Percentiles rank a stretch among this genome's conserved stretches.
phyloP scores from a whole-genome alignment of 345 rosid genomes.

The Moricandia moricandioides region DNA sequence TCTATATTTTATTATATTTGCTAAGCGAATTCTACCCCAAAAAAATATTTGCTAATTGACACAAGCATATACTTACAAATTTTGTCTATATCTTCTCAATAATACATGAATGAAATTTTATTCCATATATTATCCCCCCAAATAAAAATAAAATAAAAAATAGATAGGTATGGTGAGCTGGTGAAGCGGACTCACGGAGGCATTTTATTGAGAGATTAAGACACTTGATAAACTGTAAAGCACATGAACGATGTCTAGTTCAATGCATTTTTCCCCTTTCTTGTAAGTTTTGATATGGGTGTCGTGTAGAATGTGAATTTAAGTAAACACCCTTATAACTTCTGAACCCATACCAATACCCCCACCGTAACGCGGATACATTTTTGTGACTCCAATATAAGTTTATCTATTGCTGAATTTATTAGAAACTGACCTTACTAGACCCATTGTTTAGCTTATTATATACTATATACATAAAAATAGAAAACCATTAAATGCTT shows the following conservation, averaged over 20 bases:
- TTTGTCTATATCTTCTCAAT: background rate
- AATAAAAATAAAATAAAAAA: background rate
- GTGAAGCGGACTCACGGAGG: conserved; percentile 1
- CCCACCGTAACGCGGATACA: background rate
- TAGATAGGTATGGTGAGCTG: background rate
- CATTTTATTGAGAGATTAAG: background rate
- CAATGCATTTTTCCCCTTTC: background rate
- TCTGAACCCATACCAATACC: background rate
- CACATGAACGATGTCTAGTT: conserved; percentile 20
- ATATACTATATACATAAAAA: background rate
- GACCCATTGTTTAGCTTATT: background rate
- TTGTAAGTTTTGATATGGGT: conserved; percentile 10
- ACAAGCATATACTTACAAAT: background rate
- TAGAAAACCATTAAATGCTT: background rate
- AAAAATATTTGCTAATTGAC: background rate
- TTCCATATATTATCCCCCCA: background rate
- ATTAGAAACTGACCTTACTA: background rate
- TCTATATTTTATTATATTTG: too few relatives aligned
- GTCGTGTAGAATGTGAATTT: conserved; percentile 13
- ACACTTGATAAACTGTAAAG: background rate
- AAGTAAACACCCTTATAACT: background rate
- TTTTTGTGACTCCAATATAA: background rate
- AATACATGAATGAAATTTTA: background rate
- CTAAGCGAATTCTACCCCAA: too few relatives aligned
- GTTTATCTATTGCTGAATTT: background rate